A percentile compares a stretch with the other conserved stretches of the same genome.
Evolutionary conservation across 2,329 filamentous ascomycete species (phyloP).

Genomic region (Curvularia sp.): DNA sequence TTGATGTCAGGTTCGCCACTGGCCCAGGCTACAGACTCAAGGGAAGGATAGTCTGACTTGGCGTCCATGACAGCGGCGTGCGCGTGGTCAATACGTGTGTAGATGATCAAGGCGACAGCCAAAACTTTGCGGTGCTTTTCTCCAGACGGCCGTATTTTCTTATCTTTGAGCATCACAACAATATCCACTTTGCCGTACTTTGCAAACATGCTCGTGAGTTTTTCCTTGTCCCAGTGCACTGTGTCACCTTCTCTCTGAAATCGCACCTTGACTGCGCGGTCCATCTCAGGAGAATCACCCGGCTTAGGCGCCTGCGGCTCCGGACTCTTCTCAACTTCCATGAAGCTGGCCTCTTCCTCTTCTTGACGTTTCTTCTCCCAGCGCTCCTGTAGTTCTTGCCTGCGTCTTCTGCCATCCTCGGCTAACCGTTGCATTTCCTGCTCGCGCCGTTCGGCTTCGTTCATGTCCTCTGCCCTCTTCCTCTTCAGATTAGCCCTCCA

Average conservation of each 20-base stretch:
- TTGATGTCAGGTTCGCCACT: slow-evolving; percentile 60
- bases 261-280: slow-evolving; percentile 65
- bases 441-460: slow-evolving; percentile 65
- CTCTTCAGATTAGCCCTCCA: slow-evolving; percentile 50
- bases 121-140: slow-evolving; percentile 60
- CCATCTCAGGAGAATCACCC: slow-evolving; percentile 57
- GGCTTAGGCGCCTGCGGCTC: slow-evolving; percentile 28
- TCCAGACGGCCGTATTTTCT: slow-evolving; percentile 58
- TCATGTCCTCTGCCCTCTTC: slow-evolving; percentile 54
- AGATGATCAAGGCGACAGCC: slow-evolving; percentile 63
- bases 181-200: slow-evolving; percentile 65
- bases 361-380: slow-evolving; percentile 61
- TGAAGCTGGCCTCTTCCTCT: slow-evolving; percentile 51
- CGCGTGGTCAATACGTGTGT: slow-evolving; percentile 63
- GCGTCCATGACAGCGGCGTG: slow-evolving; percentile 63
- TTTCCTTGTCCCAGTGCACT: slow-evolving; percentile 56
- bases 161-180: slow-evolving; percentile 63
- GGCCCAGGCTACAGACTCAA: slow-evolving; percentile 64
- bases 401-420: slow-evolving; percentile 60
- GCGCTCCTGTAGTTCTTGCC: slow-evolving; percentile 62
- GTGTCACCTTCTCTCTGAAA: slow-evolving; percentile 59
- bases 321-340: slow-evolving; percentile 44
- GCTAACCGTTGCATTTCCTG: slow-evolving; percentile 56
- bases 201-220: slow-evolving; percentile 57
- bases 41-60: slow-evolving; percentile 55